Conservation (phyloP, 2,329 filamentous ascomycete genomes). For the Penicillium sp. region DNA sequence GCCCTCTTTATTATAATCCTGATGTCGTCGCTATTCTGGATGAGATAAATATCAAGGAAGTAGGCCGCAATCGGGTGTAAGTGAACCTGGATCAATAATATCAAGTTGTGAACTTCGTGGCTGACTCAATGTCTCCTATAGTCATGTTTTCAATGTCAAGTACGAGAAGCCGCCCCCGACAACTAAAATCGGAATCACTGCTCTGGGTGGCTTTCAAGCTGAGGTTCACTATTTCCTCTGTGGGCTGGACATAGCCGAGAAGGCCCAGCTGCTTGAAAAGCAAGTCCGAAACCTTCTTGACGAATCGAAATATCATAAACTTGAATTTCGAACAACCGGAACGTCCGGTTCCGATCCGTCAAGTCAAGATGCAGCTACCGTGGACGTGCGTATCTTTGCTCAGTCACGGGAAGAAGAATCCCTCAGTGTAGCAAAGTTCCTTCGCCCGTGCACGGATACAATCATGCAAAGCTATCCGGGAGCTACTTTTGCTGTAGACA, state of each 20-base stretch:
- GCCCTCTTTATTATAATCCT: conserved; percentile 19
- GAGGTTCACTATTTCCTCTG: conserved; percentile 51
- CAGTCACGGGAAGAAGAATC: conserved; percentile 50
- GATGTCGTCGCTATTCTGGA: conserved; percentile 18
- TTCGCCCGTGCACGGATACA: conserved; percentile 42
- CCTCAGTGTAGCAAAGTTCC: conserved; percentile 38
- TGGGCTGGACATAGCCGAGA: conserved; percentile 51
- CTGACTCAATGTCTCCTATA: background rate
- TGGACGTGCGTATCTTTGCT: conserved; percentile 47
- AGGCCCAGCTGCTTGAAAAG: conserved; percentile 51
- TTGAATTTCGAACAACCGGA: conserved; percentile 39
- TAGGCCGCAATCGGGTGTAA: conserved; percentile 10
- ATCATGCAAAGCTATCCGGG: conserved; percentile 49
- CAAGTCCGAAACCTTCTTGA: conserved; percentile 48
- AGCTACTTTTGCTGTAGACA: conserved; percentile 40
- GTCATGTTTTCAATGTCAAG: conserved; percentile 1
- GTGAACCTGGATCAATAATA: background rate
- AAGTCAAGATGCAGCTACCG: conserved; percentile 49
- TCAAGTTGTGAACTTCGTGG: background rate
- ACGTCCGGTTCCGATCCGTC: conserved; percentile 35
- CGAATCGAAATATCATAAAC: conserved; percentile 35
- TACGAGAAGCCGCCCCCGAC: conserved; percentile 50
- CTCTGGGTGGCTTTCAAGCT: conserved; percentile 52
- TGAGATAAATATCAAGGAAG: conserved; percentile 12
- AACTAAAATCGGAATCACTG: conserved; percentile 57